Evolutionary conservation across 192 early-diverging fungal genomes (phyloP).

Genomic region (Rhizophagus sp.): DNA sequence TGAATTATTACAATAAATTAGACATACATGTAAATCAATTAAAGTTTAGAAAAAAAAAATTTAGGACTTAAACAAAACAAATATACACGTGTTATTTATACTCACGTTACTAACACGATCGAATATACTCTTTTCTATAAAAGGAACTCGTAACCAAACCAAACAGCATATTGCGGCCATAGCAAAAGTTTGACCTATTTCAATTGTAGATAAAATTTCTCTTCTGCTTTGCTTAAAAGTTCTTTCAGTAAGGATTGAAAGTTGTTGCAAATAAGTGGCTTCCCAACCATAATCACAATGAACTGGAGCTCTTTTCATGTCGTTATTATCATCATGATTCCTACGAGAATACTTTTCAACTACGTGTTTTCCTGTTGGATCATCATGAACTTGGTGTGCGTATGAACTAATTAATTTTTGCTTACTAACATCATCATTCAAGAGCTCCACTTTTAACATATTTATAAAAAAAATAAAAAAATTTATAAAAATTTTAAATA

Average conservation of each 20-base stretch:
- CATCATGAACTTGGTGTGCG: background rate
- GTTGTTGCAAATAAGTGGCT: slow-evolving; percentile 5
- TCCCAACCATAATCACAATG: background rate
- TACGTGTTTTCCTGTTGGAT: background rate
- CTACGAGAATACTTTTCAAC: background rate
- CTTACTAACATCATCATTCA: background rate
- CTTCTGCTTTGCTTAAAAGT: slow-evolving; percentile 17
- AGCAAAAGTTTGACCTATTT: slow-evolving; percentile 2
- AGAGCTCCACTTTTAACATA: slow-evolving; percentile 11
- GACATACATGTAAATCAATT: background rate
- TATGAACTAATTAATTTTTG: slow-evolving; percentile 6
- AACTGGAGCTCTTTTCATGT: background rate
- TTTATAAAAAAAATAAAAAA: background rate
- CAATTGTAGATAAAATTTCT: slow-evolving; percentile 1
- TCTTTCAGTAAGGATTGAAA: slow-evolving; percentile 17
- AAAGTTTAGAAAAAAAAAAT: background rate
- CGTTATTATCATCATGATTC: background rate
- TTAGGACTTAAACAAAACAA: too few relatives aligned
- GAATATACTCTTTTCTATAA: background rate
- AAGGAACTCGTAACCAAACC: slow-evolving; percentile 12
- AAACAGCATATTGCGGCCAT: background rate
- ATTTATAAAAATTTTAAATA: background rate
- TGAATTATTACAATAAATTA: too few relatives aligned
- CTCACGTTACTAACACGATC: slow-evolving; percentile 9
- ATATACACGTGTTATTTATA: background rate